Evolutionary conservation across 2,329 filamentous ascomycete genomes (phyloP), one percentile per base, ranked within the genome.

Genomic region (Simplicillium sp.): DNA sequence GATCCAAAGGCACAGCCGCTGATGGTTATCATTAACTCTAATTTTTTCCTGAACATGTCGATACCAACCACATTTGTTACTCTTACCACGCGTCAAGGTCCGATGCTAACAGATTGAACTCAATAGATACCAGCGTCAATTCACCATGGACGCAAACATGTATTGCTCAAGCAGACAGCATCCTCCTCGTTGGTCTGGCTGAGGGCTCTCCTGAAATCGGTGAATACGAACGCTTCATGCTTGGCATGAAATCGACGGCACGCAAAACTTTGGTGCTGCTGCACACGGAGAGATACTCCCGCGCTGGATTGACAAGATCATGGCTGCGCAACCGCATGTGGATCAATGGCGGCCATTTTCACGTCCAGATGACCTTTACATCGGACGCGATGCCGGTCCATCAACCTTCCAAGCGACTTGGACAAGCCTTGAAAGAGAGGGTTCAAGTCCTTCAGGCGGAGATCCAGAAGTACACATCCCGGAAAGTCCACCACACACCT

Each of bases 71-170:
- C 8, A 9, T 36, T 29, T 7, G 11, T 2, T 2, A 29, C 34
- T 44, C 17, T 33, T n/a, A n/a, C 36, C 7, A 17, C n/a, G 16
- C 28, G 9, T 8, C 12, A 13, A 36, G 18, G 34, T 50, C 43
- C 44, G 15, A 15, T 33, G 15, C 31, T 33, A 44, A 44, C 18
- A 31, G 13, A 17, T 14, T 46, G 25, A 15, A 36, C n/a, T 36
- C n/a, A 40, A 44, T 39, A 82, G 92, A 98, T 60, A 98, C 94
- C 4, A 95, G 82, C 45, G 92, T 97, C 52, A 97, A 95, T 53
- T 87, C 94, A 2, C 89, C 90, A 1, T 98, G 92, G 92, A 98
- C 94, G 1, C 88, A 96, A 55, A 97, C 92, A 0, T 98, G 94
- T 58, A 96, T 98, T 48, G 84, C 84, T 13, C 92, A 98, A 61